Base-by-base conservation (phyloP, 768 basidiomycete genomes). In the Phanerochaete carnosa region DNA sequence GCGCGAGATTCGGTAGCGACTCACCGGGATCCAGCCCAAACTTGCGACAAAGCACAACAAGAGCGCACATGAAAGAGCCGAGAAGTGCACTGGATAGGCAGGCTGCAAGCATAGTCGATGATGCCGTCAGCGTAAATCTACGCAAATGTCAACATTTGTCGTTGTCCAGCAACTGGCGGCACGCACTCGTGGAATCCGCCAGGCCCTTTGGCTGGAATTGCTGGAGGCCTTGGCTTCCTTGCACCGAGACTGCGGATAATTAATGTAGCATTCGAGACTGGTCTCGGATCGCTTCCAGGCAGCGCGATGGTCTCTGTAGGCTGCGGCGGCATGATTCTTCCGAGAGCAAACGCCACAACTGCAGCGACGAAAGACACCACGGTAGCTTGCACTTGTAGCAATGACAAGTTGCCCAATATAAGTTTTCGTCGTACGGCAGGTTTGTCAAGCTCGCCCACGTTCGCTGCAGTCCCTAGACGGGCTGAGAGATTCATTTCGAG, bases 401-500 rank as follows among this genome's bases (percentile, higher is more conserved):
- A 79, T 0, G 88, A 79, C 46, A 98, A 74, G 72, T 95, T 97
- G 45, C 95, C 95, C 2, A 85, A 60, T 33, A 99, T 80, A 62
- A 96, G 84, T 1, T 77, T 71, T 4, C 83, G 81, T 3, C 92
- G 84, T 8, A 77, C 78, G 1, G 71, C 65, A 0, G 86, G 84
- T 33, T 87, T 82, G 70, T 98, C 94, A 4, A 99, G 85, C 62
- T 94, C 86, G 46, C 96, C 96, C 54, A 95, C 88, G 66, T 98
- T 97, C 5, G 95, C 91, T 1, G 95, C 90, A 0, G 97, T 99
- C 1, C 92, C 90, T n/a, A 99, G 81, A 15, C 96, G 84, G 0
- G 97, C 94, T 3, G 95, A 95, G 7, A 99, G 86, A 65, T 97
- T 98, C 96, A 98, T 98, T 74, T 98, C 97, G 37, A 98, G 83